phyloP scores from a whole-genome alignment of 192 early-diverging fungal species.

The Podila clonocystis region DNA sequence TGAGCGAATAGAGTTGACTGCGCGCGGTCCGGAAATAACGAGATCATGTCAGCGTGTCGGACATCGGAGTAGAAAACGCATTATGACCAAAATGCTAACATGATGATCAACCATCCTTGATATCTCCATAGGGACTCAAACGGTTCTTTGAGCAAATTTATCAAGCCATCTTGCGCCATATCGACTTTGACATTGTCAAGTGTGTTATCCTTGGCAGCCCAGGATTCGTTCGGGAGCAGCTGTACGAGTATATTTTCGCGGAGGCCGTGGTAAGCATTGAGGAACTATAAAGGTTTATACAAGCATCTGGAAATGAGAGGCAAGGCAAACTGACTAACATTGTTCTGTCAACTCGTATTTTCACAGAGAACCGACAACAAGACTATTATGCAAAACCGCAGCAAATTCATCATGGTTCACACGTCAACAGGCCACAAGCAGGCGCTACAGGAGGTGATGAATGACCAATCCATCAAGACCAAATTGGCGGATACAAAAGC shows the following conservation, averaged over 20 bases:
- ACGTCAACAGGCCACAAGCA: slow-evolving; percentile 97
- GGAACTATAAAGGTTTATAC: neutral
- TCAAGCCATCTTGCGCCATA: slow-evolving; percentile 85
- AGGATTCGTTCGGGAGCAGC: slow-evolving; percentile 92
- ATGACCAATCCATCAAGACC: slow-evolving; percentile 80
- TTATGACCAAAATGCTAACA: neutral
- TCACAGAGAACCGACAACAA: slow-evolving; percentile 82
- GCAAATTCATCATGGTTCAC: slow-evolving; percentile 91
- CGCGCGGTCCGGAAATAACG: neutral
- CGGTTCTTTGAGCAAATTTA: slow-evolving; percentile 94
- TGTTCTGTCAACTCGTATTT: neutral
- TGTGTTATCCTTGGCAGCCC: slow-evolving; percentile 97
- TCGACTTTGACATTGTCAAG: slow-evolving; percentile 95
- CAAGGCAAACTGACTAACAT: neutral
- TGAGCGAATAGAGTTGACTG: too few relatives aligned
- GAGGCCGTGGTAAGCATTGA: slow-evolving; percentile 71
- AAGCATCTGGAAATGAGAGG: neutral
- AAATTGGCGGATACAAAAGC: slow-evolving; percentile 93
- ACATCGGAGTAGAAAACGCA: too few relatives aligned
- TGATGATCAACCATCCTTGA: neutral
- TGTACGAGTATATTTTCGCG: slow-evolving; percentile 88
- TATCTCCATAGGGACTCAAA: slow-evolving; percentile 62
- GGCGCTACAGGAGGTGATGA: slow-evolving; percentile 93
- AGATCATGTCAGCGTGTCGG: too few relatives aligned
- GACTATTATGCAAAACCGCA: slow-evolving; percentile 80